Evolutionary conservation across 148 eudicot genomes (phyloP).

Genomic region (Fagopyrum homotropicum): DNA sequence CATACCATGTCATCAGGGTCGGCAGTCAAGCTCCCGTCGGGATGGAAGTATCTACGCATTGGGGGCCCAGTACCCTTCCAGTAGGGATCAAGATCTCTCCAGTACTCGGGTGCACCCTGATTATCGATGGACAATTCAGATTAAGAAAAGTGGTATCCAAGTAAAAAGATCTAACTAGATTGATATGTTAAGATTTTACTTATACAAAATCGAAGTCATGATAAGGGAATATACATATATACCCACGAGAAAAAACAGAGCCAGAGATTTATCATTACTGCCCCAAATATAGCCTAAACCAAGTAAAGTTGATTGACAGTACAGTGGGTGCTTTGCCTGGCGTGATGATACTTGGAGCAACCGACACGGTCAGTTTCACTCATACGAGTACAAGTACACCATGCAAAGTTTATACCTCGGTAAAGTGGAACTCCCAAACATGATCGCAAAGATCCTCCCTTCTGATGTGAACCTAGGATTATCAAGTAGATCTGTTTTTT

Average conservation of each 20-base stretch:
- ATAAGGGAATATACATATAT: background rate
- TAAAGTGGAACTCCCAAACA: constrained; percentile 73
- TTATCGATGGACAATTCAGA: background rate
- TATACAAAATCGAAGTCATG: background rate
- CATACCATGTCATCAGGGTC: constrained; percentile 69
- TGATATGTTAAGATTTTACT: background rate
- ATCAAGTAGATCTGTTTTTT: background rate
- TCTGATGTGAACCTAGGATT: constrained; percentile 50
- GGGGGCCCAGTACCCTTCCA: constrained; percentile 49
- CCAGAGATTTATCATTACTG: background rate
- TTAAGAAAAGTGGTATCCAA: background rate
- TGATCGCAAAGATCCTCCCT: constrained; percentile 81
- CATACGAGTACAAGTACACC: background rate
- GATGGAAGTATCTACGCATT: constrained; percentile 74
- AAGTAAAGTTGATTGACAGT: too few relatives aligned
- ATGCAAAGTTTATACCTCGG: constrained; percentile 34
- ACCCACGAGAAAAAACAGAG: background rate
- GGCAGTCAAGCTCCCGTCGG: constrained; percentile 75
- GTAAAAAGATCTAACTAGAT: background rate
- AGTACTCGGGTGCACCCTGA: constrained; percentile 77
- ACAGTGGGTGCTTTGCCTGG: background rate
- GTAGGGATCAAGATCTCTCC: constrained; percentile 72
- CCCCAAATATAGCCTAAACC: background rate
- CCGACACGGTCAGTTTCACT: background rate
- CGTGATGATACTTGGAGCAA: background rate